phyloP scores from a whole-genome alignment of 176 grass and related monocot species.

The Thalia dealbata region DNA sequence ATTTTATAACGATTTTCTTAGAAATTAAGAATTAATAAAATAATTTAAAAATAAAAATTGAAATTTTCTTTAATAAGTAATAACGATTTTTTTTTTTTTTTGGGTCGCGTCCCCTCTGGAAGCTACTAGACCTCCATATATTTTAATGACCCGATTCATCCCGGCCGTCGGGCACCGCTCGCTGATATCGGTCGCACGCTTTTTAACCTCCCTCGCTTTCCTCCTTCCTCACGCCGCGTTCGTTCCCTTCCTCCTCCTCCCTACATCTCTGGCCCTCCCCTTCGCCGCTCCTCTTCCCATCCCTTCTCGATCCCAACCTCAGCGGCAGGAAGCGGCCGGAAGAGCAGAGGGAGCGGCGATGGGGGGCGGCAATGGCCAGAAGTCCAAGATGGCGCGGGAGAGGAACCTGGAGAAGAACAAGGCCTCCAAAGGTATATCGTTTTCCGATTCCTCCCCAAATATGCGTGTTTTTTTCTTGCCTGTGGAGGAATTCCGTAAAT shows the following conservation, averaged over 20 bases:
- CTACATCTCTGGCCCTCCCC: background rate
- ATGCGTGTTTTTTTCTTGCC: background rate
- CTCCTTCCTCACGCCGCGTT: background rate
- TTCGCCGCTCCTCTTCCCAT: background rate
- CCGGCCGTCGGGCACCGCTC: background rate
- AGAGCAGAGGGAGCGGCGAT: constrained; percentile 23
- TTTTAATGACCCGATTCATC: background rate
- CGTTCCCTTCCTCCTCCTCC: background rate
- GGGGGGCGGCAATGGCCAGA: constrained; percentile 95
- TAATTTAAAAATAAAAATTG: too few species aligned
- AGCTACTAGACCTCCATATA: background rate
- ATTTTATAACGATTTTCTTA: too few species aligned
- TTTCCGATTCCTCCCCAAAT: background rate
- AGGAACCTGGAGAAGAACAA: constrained; percentile 81
- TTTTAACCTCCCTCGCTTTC: background rate
- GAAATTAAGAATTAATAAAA: too few species aligned
- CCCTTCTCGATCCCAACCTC: background rate
- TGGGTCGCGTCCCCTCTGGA: background rate
- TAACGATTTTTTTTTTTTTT: too few species aligned
- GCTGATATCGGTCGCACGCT: background rate
- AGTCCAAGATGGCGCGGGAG: constrained; percentile 91
- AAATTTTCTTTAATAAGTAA: too few species aligned
- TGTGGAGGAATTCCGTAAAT: background rate
- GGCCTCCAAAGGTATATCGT: constrained; percentile 35
- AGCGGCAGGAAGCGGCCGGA: background rate